Evolutionary conservation across 1,284 basidiomycete species (phyloP).

Genomic region (Ustilago cynodontis): DNA sequence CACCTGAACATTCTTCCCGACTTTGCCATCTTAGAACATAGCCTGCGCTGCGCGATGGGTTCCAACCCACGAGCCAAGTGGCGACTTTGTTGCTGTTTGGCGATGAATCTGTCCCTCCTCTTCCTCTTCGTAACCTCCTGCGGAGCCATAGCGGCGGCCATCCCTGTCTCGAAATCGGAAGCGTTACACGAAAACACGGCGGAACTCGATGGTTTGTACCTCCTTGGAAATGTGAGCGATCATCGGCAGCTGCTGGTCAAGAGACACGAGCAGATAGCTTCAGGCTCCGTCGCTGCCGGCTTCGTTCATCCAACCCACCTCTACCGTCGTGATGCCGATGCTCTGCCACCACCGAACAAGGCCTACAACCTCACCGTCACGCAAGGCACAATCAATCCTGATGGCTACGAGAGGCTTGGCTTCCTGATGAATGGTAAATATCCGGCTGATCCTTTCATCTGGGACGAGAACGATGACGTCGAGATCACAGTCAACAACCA

Average conservation of each 20-base stretch:
- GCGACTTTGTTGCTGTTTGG: background rate
- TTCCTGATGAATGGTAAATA: constrained; percentile 55
- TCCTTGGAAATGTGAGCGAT: background rate
- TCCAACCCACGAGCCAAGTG: background rate
- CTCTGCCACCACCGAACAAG: constrained; percentile 43
- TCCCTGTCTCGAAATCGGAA: constrained; percentile 7
- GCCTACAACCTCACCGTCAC: constrained; percentile 41
- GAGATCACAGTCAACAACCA: constrained; percentile 50
- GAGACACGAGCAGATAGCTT: constrained; percentile 36
- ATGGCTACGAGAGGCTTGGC: constrained; percentile 45
- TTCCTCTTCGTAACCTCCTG: background rate
- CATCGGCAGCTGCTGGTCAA: constrained; percentile 33
- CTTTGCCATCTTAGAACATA: background rate
- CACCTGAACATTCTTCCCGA: background rate
- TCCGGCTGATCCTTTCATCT: constrained; percentile 45
- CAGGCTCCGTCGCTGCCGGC: constrained; percentile 27
- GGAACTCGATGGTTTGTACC: background rate
- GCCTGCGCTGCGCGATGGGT: background rate
- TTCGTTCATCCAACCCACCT: constrained; percentile 43
- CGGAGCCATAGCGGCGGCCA: constrained; percentile 9
- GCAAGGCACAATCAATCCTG: constrained; percentile 42
- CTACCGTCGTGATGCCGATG: constrained; percentile 41
- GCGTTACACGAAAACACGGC: background rate
- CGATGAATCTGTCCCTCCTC: constrained; percentile 4
- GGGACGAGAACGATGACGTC: constrained; percentile 57